Evolutionary conservation across 2,329 filamentous ascomycete species (phyloP).

Genomic region (Nectriaceae sp.): DNA sequence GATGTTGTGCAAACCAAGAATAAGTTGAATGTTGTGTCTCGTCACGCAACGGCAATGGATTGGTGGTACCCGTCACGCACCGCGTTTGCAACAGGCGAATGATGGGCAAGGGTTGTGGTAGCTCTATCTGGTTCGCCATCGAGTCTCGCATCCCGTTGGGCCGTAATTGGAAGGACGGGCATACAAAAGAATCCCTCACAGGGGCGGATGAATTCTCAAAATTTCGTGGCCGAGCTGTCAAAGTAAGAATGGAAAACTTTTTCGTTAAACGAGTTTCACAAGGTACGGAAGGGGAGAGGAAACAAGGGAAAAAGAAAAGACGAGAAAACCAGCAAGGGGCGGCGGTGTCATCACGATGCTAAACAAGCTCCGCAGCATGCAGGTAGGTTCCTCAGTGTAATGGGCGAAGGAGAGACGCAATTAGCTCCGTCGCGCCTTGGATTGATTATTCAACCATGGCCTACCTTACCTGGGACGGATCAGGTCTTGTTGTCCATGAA

Average conservation of each 20-base stretch:
- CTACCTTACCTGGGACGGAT: not conserved
- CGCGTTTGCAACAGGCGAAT: constrained; percentile 8
- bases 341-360: constrained; percentile 4
- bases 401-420: not conserved
- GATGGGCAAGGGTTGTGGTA: not conserved
- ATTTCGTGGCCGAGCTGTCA: no score
- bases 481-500: constrained; percentile 2
- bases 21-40: constrained; percentile 7
- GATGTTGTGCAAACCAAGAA: constrained; percentile 9
- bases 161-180: no score
- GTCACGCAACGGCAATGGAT: constrained; percentile 5
- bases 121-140: not conserved
- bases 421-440: not conserved
- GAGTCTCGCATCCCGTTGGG: constrained; percentile 6
- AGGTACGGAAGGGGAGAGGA: not conserved
- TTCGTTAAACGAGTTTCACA: not conserved
- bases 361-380: constrained; percentile 3
- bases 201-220: no score
- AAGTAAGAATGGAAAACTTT: no score
- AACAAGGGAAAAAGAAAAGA: constrained; percentile 9
- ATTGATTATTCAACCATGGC: not conserved
- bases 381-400: not conserved
- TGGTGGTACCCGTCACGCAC: constrained; percentile 4
- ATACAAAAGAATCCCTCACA: no score
- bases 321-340: constrained; percentile 7